These are phyloP conservation scores for Ustilago bromivora DNA, from an alignment of 1,284 basidiomycete species.

Conservation along the genomic window DNA sequence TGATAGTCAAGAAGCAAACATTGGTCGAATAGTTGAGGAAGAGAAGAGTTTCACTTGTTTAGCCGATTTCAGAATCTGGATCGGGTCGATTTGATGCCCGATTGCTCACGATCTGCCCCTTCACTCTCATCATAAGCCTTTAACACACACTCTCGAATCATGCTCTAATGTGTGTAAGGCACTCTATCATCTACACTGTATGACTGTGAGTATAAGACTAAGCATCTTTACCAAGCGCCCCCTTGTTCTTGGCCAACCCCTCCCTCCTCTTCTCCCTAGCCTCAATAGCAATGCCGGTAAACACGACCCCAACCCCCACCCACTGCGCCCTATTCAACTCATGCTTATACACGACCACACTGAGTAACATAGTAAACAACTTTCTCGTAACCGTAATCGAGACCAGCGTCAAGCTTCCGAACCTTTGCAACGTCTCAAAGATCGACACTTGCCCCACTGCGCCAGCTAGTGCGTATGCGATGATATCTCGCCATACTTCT, in stretches of 20 bases:
- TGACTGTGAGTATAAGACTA: background rate
- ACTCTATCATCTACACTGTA: no score
- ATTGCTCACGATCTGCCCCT: background rate
- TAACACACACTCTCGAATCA: background rate
- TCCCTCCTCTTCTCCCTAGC: conserved; percentile 74
- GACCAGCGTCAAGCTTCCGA: conserved; percentile 85
- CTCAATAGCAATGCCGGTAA: conserved; percentile 92
- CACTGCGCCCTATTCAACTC: conserved; percentile 86
- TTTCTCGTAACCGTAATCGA: conserved; percentile 80
- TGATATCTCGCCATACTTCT: conserved; percentile 79
- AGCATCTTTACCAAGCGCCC: conserved; percentile 48
- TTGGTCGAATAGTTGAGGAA: background rate
- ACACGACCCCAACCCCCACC: conserved; percentile 89
- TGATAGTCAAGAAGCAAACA: background rate
- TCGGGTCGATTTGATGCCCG: background rate
- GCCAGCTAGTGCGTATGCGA: conserved; percentile 88
- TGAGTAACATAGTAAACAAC: conserved; percentile 97
- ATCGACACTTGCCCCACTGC: conserved; percentile 97
- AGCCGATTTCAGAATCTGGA: background rate
- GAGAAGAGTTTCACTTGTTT: background rate
- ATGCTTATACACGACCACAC: conserved; percentile 92
- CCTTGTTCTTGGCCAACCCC: conserved; percentile 46
- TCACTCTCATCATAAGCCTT: background rate
- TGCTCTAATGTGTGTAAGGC: no score
- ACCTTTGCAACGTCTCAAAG: conserved; percentile 95